Conservation (phyloP, 768 basidiomycete genomes). For the Pleurotus salmoneostramineus region DNA sequence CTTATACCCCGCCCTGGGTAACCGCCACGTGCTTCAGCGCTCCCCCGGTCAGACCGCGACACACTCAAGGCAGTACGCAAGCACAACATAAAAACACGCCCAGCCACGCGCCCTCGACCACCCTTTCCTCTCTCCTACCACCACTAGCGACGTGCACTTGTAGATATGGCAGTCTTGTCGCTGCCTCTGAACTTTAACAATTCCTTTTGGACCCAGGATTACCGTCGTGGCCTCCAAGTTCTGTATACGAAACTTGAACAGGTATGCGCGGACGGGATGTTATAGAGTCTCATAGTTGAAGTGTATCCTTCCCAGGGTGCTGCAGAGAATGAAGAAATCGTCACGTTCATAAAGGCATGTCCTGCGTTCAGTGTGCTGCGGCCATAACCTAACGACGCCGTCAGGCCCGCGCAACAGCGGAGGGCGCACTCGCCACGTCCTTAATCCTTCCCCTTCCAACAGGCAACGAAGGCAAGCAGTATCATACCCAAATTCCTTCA, state of each 20-base stretch:
- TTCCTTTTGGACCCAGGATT: slow-evolving; percentile 95
- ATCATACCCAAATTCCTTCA: slow-evolving; percentile 1
- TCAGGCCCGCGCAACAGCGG: slow-evolving; percentile 71
- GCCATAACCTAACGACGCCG: slow-evolving; percentile 3
- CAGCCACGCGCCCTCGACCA: not conserved
- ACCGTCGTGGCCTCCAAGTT: slow-evolving; percentile 76
- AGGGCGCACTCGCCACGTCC: slow-evolving; percentile 57
- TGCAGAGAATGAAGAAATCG: slow-evolving; percentile 79
- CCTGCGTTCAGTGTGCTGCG: not conserved
- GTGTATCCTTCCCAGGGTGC: slow-evolving; percentile 50
- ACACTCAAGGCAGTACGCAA: slow-evolving; percentile 19
- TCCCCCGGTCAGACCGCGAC: slow-evolving; percentile 12
- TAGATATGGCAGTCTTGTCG: slow-evolving; percentile 79
- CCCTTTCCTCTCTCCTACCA: slow-evolving; percentile 6
- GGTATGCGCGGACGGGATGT: slow-evolving; percentile 33
- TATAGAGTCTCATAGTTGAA: slow-evolving; percentile 10
- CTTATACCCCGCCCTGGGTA: not conserved
- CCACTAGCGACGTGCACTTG: slow-evolving; percentile 5
- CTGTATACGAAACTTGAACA: slow-evolving; percentile 76
- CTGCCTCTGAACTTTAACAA: slow-evolving; percentile 88
- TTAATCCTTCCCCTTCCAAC: slow-evolving; percentile 50
- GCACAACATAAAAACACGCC: slow-evolving; percentile 9
- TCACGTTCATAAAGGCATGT: slow-evolving; percentile 77
- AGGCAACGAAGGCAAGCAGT: slow-evolving; percentile 42
- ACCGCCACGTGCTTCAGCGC: not conserved